These are phyloP conservation scores for Pythium dissimile DNA, from an alignment of 352 stramenopile species.

Conservation along the genomic window DNA sequence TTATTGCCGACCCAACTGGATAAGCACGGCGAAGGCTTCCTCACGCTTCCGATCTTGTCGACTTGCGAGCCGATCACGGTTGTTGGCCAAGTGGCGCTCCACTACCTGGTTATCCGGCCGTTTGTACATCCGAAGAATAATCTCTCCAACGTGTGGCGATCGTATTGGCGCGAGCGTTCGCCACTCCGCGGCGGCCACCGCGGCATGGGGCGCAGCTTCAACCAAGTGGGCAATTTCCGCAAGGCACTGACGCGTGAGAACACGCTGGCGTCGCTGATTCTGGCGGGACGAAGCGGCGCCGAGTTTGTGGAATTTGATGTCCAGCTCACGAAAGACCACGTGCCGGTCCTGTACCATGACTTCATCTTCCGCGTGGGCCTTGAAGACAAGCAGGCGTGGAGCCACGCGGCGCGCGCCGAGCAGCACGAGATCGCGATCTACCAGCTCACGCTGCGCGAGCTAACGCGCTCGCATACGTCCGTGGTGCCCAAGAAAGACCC, in stretches of 20 bases:
- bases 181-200: conserved; percentile 66
- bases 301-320: conserved; percentile 87
- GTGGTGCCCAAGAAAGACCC: conserved; percentile 34
- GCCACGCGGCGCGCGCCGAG: conserved; percentile 45
- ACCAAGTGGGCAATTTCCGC: conserved; percentile 57
- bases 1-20: conserved; percentile 50
- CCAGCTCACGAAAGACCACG: conserved; percentile 71
- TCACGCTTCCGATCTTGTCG: conserved; percentile 54
- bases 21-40: conserved; percentile 43
- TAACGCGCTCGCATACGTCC: conserved; percentile 43
- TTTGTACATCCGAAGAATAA: conserved; percentile 60
- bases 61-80: conserved; percentile 1
- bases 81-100: conserved; percentile 46
- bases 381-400: conserved; percentile 47
- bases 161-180: conserved; percentile 56
- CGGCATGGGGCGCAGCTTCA: conserved; percentile 73
- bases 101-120: conserved; percentile 50
- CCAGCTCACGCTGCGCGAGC: conserved; percentile 58
- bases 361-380: conserved; percentile 64
- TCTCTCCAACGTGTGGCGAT: conserved; percentile 51
- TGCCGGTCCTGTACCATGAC: conserved; percentile 81
- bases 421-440: conserved; percentile 68
- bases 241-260: conserved; percentile 73
- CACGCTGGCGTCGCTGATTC: conserved; percentile 67
- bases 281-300: conserved; percentile 59